Percentiles rank a stretch among this genome's conserved stretches.
These are phyloP conservation scores for Pelargonium myrrhifolium DNA, from an alignment of 441 rosid species.

Conservation along the genomic window DNA sequence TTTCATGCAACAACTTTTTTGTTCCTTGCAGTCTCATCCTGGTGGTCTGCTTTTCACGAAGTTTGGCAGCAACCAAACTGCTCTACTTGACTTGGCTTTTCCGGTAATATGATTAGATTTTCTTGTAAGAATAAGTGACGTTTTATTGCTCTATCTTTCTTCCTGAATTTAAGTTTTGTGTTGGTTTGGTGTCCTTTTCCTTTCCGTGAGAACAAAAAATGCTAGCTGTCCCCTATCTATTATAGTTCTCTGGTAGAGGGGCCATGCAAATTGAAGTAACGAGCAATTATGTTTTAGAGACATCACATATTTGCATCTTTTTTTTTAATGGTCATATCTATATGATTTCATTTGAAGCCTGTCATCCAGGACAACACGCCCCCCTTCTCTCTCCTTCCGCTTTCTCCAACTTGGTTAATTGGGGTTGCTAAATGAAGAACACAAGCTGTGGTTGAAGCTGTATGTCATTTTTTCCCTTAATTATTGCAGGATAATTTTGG, in stretches of 20 bases:
- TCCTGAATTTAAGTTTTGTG: not conserved
- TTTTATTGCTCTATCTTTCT: slow-evolving; percentile 18
- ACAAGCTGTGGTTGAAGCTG: not conserved
- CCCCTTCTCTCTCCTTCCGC: not conserved
- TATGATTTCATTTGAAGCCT: not conserved
- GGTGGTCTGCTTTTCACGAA: slow-evolving; percentile 93
- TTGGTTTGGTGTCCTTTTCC: not conserved
- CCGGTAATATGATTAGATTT: slow-evolving; percentile 41
- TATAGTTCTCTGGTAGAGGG: not conserved
- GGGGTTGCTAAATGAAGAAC: slow-evolving; percentile 7
- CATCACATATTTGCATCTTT: not conserved
- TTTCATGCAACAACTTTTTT: slow-evolving; percentile 1
- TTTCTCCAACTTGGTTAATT: not conserved
- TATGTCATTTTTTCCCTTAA: not conserved
- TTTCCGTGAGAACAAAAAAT: not conserved
- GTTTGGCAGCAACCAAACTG: slow-evolving; percentile 89
- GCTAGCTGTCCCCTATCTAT: not conserved
- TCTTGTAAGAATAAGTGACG: not conserved
- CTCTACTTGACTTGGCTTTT: slow-evolving; percentile 84
- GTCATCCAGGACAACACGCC: not conserved
- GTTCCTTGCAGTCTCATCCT: slow-evolving; percentile 71
- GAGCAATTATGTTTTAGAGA: not conserved
- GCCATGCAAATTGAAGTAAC: not conserved
- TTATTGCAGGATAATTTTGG: slow-evolving; percentile 74
- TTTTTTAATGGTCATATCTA: not conserved